Conservation (phyloP, 2,329 filamentous ascomycete genomes). For the Xylogone sp. region DNA sequence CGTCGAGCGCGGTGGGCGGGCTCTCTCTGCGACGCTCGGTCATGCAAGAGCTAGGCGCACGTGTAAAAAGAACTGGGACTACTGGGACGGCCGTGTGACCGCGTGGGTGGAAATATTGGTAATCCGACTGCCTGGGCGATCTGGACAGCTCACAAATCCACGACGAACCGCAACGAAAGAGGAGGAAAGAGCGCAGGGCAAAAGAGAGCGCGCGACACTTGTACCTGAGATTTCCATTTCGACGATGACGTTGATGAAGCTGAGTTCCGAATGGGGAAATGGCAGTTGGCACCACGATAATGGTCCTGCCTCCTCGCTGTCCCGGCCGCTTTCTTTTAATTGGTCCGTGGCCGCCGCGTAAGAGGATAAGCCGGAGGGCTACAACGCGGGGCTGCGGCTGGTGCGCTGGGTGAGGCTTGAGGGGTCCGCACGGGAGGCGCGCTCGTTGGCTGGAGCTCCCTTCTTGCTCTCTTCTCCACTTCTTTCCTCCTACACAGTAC, state of each 20-base stretch:
- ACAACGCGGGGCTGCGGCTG: constrained; percentile 6
- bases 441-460: too few relatives aligned
- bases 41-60: constrained; percentile 15
- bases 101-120: constrained; percentile 11
- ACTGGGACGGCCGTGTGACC: neutral
- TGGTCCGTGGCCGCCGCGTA: constrained; percentile 7
- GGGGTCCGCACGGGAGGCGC: too few relatives aligned
- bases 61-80: constrained; percentile 17
- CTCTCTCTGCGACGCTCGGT: constrained; percentile 11
- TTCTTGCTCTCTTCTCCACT: too few relatives aligned
- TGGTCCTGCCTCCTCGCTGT: constrained; percentile 2
- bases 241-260: constrained; percentile 11
- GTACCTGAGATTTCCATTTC: constrained; percentile 1
- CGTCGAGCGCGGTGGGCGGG: neutral
- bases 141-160: neutral
- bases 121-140: constrained; percentile 2
- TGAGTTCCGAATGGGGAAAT: constrained; percentile 16
- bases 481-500: too few relatives aligned
- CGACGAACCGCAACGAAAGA: constrained; percentile 7
- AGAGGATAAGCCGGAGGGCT: constrained; percentile 14
- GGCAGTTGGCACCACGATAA: constrained; percentile 14
- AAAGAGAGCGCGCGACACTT: neutral
- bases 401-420: too few relatives aligned
- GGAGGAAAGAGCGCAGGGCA: constrained; percentile 3
- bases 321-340: neutral